Base-by-base conservation (phyloP, 2,329 filamentous ascomycete genomes). In the Ampelomyces quisqualis region DNA sequence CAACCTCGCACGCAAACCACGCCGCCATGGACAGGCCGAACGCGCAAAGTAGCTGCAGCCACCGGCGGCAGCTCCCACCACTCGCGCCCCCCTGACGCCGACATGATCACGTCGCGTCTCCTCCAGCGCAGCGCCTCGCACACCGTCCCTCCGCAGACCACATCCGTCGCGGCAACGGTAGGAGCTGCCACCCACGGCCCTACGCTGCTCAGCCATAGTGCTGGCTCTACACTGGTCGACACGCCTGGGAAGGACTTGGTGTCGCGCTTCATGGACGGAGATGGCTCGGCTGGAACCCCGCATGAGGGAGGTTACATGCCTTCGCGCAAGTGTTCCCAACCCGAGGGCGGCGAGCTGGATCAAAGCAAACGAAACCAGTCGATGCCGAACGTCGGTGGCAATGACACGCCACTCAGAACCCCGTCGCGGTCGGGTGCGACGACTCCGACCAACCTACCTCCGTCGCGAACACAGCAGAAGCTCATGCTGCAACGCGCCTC, bases 381-480 rank as follows among this genome's bases (percentile, higher is more conserved):
- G 2, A 64, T 60, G 57, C 65, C 67, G 14, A 69, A 69, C 46
- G 58, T 71, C 28, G 48, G 57, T 31, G 57, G 55, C 26, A 43
- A 57, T 51, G 55, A 59, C n/a, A 57, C 56, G 24, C 54, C 60
- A 5, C 51, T 52, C 14, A 56, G 57, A 30, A 47, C 62, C 10
- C 55, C 60, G 7, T 57, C 59, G 21, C 60, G 58, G 20, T 69
- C 65, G 9, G 67, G 67, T n/a, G 57, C 67, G 8, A 59, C 65
- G 61, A 56, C 72, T 49, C 55, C 69, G 57, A 67, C 60, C n/a
- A 54, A 66, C 70, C 47, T 70, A 22, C 49, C 68, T 52, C 49
- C 73, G 56, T 86, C 82, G 38, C 77, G 85, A 10, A 87, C 84
- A 1, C 84, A 88, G 66, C 84, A 88, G 63, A 89, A 89, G 57